These are phyloP conservation scores for Globisporangium apiculatum DNA, from an alignment of 352 stramenopile species.

Conservation along the genomic window DNA sequence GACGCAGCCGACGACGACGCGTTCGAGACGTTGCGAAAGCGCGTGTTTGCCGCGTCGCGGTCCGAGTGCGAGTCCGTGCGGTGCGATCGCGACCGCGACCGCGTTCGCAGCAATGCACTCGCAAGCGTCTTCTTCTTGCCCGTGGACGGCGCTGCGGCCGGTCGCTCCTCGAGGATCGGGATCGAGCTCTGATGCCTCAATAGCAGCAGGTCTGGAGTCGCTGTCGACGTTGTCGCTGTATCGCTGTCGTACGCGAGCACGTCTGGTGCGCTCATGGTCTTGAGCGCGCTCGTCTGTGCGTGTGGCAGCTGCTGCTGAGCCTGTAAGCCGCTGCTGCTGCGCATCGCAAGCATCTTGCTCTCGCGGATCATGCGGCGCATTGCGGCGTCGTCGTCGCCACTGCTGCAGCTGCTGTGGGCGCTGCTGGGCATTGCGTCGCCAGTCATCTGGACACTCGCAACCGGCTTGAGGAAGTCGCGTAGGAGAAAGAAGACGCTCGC, in stretches of 20 bases:
- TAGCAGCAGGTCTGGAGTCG: not conserved
- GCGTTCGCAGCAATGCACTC: too few species aligned
- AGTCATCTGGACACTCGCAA: not conserved
- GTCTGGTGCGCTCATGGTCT: conserved; percentile 10
- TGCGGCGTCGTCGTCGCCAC: conserved; percentile 17
- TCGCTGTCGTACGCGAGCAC: conserved; percentile 5
- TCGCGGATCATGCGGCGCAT: conserved; percentile 42
- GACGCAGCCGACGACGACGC: conserved; percentile 1
- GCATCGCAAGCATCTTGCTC: conserved; percentile 68
- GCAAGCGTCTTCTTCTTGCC: not conserved
- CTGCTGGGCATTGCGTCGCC: not conserved
- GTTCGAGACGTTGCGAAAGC: conserved; percentile 4
- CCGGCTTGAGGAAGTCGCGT: conserved; percentile 67
- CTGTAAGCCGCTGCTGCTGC: conserved; percentile 4
- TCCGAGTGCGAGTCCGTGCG: conserved; percentile 7
- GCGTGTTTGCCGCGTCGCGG: not conserved
- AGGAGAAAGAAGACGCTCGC: conserved; percentile 55
- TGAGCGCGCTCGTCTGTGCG: not conserved
- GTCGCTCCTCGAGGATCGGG: conserved; percentile 9
- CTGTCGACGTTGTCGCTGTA: not conserved
- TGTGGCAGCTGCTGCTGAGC: not conserved
- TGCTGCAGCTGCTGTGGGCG: not conserved
- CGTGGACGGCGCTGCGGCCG: not conserved
- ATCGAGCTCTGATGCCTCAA: conserved; percentile 11
- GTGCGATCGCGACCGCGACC: conserved; percentile 16